Evolutionary conservation across 495 filamentous ascomycete species (phyloP).

Genomic region (Aspergillus sclerotioniger): DNA sequence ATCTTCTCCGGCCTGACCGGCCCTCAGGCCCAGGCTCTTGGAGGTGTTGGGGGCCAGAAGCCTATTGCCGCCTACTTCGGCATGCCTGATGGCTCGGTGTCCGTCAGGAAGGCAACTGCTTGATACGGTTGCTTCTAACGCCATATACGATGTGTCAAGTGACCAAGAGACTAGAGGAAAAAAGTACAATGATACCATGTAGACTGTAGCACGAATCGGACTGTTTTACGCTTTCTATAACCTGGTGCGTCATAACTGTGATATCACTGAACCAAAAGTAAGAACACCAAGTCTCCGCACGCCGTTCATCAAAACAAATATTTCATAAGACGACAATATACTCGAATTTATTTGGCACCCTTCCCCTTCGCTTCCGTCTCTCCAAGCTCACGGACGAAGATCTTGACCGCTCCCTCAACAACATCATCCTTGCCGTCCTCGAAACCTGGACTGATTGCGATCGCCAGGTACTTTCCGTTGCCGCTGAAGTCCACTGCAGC

Average conservation of each 20-base stretch:
- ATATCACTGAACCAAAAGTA: slow-evolving; percentile 4
- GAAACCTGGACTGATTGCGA: slow-evolving; percentile 85
- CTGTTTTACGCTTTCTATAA: slow-evolving; percentile 8
- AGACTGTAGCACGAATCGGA: slow-evolving; percentile 15
- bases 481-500: slow-evolving; percentile 71
- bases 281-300: slow-evolving; percentile 6
- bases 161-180: slow-evolving; percentile 5
- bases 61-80: slow-evolving; percentile 95
- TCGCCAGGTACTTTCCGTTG: slow-evolving; percentile 79
- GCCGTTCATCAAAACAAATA: slow-evolving; percentile 13
- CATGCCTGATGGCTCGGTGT: slow-evolving; percentile 73
- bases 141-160: neutral
- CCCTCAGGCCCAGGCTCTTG: slow-evolving; percentile 55
- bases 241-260: neutral
- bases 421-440: slow-evolving; percentile 85
- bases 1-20: slow-evolving; percentile 83
- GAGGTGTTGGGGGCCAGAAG: slow-evolving; percentile 74
- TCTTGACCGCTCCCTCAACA: slow-evolving; percentile 64
- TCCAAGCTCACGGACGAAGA: slow-evolving; percentile 77
- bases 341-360: slow-evolving; percentile 51
- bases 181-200: slow-evolving; percentile 20
- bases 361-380: slow-evolving; percentile 91
- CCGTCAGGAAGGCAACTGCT: slow-evolving; percentile 43
- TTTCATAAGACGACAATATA: slow-evolving; percentile 10
- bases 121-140: slow-evolving; percentile 9